Conservation (phyloP, 2,329 filamentous ascomycete genomes). For the Scortechinia acanthostroma region DNA sequence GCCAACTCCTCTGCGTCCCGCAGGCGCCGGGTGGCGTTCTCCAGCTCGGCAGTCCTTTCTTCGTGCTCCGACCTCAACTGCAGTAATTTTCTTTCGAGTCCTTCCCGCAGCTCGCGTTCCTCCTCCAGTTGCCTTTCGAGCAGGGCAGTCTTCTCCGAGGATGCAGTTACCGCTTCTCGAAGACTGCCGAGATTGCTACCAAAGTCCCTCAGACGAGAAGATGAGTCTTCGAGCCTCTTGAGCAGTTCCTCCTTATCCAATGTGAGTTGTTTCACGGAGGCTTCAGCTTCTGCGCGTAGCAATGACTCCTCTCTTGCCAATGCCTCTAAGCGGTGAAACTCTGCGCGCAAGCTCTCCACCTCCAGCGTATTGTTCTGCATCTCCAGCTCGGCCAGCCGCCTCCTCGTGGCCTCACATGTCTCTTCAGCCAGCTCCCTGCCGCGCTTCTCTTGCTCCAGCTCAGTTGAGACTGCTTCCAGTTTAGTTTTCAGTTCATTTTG, state of each 20-base stretch:
- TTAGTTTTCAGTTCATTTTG: conserved; percentile 78
- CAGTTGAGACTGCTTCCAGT: conserved; percentile 59
- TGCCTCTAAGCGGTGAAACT: conserved; percentile 74
- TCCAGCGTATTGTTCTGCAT: conserved; percentile 76
- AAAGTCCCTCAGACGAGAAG: conserved; percentile 64
- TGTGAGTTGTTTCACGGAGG: conserved; percentile 67
- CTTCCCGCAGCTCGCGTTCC: conserved; percentile 70
- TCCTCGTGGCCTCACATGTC: conserved; percentile 74
- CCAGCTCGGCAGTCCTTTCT: conserved; percentile 69
- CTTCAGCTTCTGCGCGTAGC: conserved; percentile 69
- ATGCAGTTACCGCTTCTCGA: conserved; percentile 71
- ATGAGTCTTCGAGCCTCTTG: conserved; percentile 58
- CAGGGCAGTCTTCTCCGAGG: conserved; percentile 67
- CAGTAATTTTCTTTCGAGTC: conserved; percentile 68
- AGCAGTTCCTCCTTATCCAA: conserved; percentile 80
- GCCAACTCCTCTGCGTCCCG: conserved; percentile 82
- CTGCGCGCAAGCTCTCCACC: conserved; percentile 75
- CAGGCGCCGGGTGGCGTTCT: conserved; percentile 65
- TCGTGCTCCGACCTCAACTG: conserved; percentile 80
- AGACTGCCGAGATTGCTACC: conserved; percentile 67
- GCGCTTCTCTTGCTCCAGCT: conserved; percentile 74
- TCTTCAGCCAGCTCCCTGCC: conserved; percentile 83
- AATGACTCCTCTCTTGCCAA: conserved; percentile 75
- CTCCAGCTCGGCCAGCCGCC: conserved; percentile 77
- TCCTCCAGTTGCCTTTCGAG: conserved; percentile 78